phyloP scores from a whole-genome alignment of 169 alveolate genomes.

The Plasmodium knowlesi region DNA sequence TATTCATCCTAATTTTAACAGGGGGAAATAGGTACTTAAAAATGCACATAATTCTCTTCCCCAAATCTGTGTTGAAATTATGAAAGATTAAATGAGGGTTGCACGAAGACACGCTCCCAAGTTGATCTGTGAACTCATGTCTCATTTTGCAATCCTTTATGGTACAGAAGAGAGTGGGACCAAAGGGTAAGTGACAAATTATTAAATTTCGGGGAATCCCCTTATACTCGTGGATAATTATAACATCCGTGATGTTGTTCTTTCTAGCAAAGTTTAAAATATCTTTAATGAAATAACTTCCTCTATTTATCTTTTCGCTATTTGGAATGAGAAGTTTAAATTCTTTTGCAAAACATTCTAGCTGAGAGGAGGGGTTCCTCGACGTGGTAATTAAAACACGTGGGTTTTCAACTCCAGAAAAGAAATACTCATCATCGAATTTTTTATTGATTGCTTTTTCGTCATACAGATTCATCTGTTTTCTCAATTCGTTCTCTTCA shows the following conservation, averaged over 20 bases:
- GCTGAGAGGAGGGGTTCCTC: slow-evolving; percentile 95
- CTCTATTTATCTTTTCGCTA: slow-evolving; percentile 96
- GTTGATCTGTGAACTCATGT: slow-evolving; percentile 96
- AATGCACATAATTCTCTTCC: slow-evolving; percentile 94
- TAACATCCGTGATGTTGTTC: slow-evolving; percentile 95
- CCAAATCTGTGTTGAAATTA: slow-evolving; percentile 92
- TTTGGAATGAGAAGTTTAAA: slow-evolving; percentile 95
- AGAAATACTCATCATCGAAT: slow-evolving; percentile 93
- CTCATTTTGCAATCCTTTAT: slow-evolving; percentile 95
- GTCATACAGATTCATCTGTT: slow-evolving; percentile 89
- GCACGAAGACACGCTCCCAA: slow-evolving; percentile 95
- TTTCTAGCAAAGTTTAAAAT: slow-evolving; percentile 93
- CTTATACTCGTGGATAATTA: slow-evolving; percentile 88
- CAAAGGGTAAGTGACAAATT: slow-evolving; percentile 98
- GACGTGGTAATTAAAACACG: slow-evolving; percentile 97
- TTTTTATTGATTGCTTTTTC: slow-evolving; percentile 88
- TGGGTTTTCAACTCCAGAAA: slow-evolving; percentile 94
- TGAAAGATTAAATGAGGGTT: slow-evolving; percentile 98
- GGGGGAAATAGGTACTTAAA: slow-evolving; percentile 95
- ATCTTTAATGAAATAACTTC: slow-evolving; percentile 95
- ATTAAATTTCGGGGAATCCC: slow-evolving; percentile 98
- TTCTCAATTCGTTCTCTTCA: slow-evolving; percentile 85
- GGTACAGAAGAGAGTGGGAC: slow-evolving; percentile 99
- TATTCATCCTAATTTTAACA: slow-evolving; percentile 78
- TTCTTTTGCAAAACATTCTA: slow-evolving; percentile 96